Evolutionary conservation across 805 yeast genomes (phyloP), one percentile per base, ranked within the genome.

Genomic region (Myxozyma geophila): DNA sequence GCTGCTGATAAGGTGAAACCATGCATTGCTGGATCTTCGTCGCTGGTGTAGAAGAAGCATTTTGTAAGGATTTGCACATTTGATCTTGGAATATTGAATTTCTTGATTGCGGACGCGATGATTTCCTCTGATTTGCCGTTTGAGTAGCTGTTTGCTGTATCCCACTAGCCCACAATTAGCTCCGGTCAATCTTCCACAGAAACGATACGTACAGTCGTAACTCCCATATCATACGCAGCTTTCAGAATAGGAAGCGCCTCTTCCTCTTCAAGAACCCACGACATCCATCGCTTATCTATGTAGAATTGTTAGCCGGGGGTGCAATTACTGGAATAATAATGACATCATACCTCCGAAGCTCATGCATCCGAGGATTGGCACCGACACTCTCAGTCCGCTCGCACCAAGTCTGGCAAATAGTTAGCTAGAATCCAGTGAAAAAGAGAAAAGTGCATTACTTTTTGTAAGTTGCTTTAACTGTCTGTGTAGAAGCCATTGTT

Each of bases 41-140:
- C 21, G 51, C 12, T 33, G 39, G 19, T 19, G 19, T 17, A 35
- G 12, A 58, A 28, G 39, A n/a, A 37, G 49, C 35, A 77, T 73
- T 86, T 86, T 28, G 86, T 75, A 67, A 85, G 60, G 59, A 85
- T 84, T 13, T 84, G 86, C 56, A 85, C 79, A 46, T 78, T 78
- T 47, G 82, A 83, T 66, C 88, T 77, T 6, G 79, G 78, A 68
- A 86, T 85, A 49, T 81, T 75, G 74, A 77, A 84, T 62, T 78
- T 76, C 66, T 79, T 78, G 64, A 85, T 68, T 69, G 84, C 85
- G 71, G 83, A 82, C 19, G 86, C 85, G 13, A 85, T 54, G 2
- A 84, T 60, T 19, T 63, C 64, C 62, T 80, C 82, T 4, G 79
- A 75, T 1, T 64, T 55, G 4, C 83, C 84, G 67, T 78, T 74